Evolutionary conservation across 192 early-diverging fungal genomes (phyloP).

Genomic region (Coemansia sp.): DNA sequence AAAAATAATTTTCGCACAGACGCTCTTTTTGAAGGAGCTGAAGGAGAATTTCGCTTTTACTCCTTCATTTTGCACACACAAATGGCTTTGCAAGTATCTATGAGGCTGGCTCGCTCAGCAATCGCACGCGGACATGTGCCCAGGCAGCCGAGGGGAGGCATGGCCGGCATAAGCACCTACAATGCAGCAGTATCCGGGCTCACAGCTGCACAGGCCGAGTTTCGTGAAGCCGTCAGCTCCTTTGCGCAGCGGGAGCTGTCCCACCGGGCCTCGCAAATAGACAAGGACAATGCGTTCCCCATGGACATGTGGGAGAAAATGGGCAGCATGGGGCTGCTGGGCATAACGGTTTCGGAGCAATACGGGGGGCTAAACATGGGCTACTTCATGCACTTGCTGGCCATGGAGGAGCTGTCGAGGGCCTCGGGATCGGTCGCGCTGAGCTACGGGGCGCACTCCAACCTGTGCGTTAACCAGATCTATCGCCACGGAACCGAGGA

Average conservation of each 20-base stretch:
- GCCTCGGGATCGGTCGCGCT: slow-evolving; percentile 88
- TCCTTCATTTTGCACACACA: no score
- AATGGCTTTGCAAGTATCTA: no score
- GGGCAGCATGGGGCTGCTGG: slow-evolving; percentile 92
- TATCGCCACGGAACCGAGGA: slow-evolving; percentile 81
- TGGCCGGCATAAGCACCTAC: slow-evolving; percentile 57
- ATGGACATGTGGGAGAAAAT: slow-evolving; percentile 98
- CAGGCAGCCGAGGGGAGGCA: neutral
- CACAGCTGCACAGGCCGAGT: slow-evolving; percentile 66
- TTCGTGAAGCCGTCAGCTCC: slow-evolving; percentile 67
- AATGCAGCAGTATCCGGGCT: slow-evolving; percentile 75
- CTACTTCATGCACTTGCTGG: slow-evolving; percentile 85
- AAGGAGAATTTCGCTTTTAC: no score
- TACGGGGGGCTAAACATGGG: slow-evolving; percentile 88
- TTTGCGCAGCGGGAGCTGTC: slow-evolving; percentile 83
- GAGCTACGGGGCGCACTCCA: slow-evolving; percentile 95
- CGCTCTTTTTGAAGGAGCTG: no score
- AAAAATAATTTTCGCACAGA: no score
- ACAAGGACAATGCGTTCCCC: slow-evolving; percentile 83
- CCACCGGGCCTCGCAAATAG: slow-evolving; percentile 75
- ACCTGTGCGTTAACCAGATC: slow-evolving; percentile 96
- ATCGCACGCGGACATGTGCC: neutral
- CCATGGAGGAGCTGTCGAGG: slow-evolving; percentile 91
- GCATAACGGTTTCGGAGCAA: slow-evolving; percentile 82
- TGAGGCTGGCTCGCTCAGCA: no score